Percentiles rank a stretch among this genome's conserved stretches.
These are phyloP conservation scores for Aspergillus japonicus DNA, from an alignment of 2,329 filamentous ascomycete genomes.

Conservation along the genomic window DNA sequence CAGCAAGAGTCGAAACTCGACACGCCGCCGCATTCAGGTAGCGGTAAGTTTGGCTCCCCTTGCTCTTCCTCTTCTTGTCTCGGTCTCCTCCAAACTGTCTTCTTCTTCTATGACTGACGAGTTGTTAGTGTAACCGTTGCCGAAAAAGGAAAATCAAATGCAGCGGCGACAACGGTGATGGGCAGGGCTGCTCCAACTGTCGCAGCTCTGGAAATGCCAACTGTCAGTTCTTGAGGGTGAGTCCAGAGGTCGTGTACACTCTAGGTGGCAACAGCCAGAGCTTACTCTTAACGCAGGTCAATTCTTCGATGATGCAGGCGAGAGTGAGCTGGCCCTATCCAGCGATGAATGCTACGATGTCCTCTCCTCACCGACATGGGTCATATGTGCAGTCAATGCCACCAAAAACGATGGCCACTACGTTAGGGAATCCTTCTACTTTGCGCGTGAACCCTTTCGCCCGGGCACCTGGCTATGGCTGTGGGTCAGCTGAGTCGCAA, in stretches of 20 bases:
- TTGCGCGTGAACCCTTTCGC: slow-evolving; percentile 21
- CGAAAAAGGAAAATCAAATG: slow-evolving; percentile 93
- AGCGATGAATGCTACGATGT: slow-evolving; percentile 15
- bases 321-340: slow-evolving; percentile 33
- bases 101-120: slow-evolving; percentile 9
- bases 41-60: slow-evolving; percentile 41
- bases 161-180: slow-evolving; percentile 77
- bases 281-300: slow-evolving; percentile 29
- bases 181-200: slow-evolving; percentile 80
- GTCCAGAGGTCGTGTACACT: slow-evolving; percentile 1
- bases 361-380: slow-evolving; percentile 22
- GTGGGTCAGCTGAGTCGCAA: slow-evolving; percentile 20
- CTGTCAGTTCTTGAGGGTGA: slow-evolving; percentile 79
- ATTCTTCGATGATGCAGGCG: slow-evolving; percentile 31
- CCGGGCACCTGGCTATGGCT: slow-evolving; percentile 28
- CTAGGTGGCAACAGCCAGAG: not conserved
- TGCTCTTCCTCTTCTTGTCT: not conserved
- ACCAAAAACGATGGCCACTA: slow-evolving; percentile 13
- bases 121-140: slow-evolving; percentile 75
- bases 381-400: slow-evolving; percentile 19
- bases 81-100: not conserved
- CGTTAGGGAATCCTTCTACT: slow-evolving; percentile 19
- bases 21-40: slow-evolving; percentile 54
- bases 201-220: slow-evolving; percentile 63
- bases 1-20: slow-evolving; percentile 36